Evolutionary conservation across 164 flowering plant genomes (phyloP), one percentile per base, ranked within the genome.

Genomic region (Malania oleifera): DNA sequence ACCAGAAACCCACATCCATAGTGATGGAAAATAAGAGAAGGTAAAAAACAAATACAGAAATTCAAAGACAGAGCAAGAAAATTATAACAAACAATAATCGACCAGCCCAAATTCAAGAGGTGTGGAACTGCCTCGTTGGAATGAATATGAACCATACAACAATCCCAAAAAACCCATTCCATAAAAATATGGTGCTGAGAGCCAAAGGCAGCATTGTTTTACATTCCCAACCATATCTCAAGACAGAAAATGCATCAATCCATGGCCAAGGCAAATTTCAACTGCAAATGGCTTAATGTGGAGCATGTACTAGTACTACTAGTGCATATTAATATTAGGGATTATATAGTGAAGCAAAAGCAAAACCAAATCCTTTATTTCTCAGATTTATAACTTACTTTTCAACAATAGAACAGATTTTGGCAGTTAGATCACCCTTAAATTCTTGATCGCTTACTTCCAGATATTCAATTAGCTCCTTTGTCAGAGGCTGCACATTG

Each of bases 381-480:
- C 61, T 20, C 41, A 45, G 41, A 28, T 18, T 3, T 15, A 22
- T 19, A 57, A 79, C 97, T 80, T 77, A 89, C 99, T 83, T 95
- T 67, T 91, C 97, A 57, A 95, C 85, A 63, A 95, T 84, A 61
- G 97, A 86, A 77, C 99, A 95, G 62, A 95, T 85, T 77, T 91
- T 95, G 69, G 85, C 95, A 53, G 91, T 85, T 62, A 95, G 96
- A 69, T 95, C 97, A 69, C 80, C 97, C 69, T 82, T 95, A 71
- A 95, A 95, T 19, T 95, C 99, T 60, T 78, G 84, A 64, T 91
- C 97, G 61, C 93, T 85, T 43, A 87, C 82, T 91, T 95, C 96
- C 67, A 95, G 79, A 74, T 89, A 85, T 5, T 95, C 99, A 69
- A 89, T 82, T 25, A 95, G 83, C 66, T 95, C 99, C 75, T 91